Evolutionary conservation across 192 early-diverging fungal species (phyloP).

Genomic region (Backusella tuberculispora): DNA sequence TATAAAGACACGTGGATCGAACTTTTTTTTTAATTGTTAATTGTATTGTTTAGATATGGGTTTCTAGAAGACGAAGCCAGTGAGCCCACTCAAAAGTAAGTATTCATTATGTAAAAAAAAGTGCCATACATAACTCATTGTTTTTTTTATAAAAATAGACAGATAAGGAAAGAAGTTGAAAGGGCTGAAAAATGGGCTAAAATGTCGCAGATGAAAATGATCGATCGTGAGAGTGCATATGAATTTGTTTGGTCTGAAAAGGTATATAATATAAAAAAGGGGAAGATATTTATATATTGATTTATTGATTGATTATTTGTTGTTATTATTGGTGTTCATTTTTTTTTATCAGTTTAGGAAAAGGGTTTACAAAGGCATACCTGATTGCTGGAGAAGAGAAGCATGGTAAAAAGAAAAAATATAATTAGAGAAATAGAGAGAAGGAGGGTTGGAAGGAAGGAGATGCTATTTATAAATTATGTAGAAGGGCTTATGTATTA

Average conservation of each 20-base stretch:
- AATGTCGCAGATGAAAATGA: slow-evolving; percentile 28
- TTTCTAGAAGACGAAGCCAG: slow-evolving; percentile 27
- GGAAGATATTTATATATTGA: neutral
- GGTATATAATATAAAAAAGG: slow-evolving; percentile 22
- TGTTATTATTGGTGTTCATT: neutral
- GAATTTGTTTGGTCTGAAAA: slow-evolving; percentile 33
- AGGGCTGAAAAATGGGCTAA: slow-evolving; percentile 42
- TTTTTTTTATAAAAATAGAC: neutral
- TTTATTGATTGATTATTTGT: slow-evolving; percentile 1
- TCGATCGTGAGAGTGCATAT: slow-evolving; percentile 25
- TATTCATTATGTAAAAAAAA: neutral
- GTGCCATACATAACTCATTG: neutral
- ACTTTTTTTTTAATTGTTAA: neutral
- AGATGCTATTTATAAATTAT: slow-evolving; percentile 8
- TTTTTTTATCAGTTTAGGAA: slow-evolving; percentile 43
- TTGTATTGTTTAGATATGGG: slow-evolving; percentile 35
- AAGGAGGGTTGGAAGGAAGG: neutral
- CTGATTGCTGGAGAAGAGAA: slow-evolving; percentile 59
- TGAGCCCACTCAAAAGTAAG: neutral
- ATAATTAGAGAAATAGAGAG: neutral
- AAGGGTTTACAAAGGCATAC: slow-evolving; percentile 61
- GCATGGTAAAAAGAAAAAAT: slow-evolving; percentile 52
- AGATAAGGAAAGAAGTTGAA: slow-evolving; percentile 35
- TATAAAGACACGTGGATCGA: neutral
- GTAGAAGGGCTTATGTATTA: neutral